Conservation (phyloP, 345 rosid species). For the Euclidium syriacum region DNA sequence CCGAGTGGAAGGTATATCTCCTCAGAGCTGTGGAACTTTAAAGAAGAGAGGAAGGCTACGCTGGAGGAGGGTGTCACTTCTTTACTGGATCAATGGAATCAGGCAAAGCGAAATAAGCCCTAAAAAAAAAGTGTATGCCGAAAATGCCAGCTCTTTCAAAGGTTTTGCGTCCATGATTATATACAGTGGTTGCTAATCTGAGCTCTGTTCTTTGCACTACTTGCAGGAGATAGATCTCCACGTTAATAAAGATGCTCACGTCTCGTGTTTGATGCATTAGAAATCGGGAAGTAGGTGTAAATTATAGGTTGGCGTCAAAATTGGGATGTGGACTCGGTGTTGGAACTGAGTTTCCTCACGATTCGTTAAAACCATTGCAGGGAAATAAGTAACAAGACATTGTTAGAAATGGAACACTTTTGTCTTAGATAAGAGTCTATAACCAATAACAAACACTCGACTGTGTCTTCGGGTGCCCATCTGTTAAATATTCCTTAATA, state of each 20-base stretch:
- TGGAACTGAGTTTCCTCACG: background rate
- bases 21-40: constrained; percentile 78
- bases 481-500: background rate
- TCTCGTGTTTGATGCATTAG: background rate
- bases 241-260: background rate
- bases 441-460: background rate
- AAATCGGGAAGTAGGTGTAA: constrained; percentile 3
- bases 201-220: background rate
- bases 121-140: no score
- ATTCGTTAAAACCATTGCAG: constrained; percentile 6
- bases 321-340: background rate
- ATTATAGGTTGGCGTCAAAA: background rate
- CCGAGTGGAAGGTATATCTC: constrained; percentile 85
- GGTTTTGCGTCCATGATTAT: background rate
- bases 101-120: constrained; percentile 29
- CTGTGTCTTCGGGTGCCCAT: background rate
- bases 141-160: background rate
- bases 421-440: background rate
- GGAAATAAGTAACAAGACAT: background rate
- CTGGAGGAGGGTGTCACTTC: constrained; percentile 57
- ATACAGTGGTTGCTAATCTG: background rate
- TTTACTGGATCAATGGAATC: constrained; percentile 51
- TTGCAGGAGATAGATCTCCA: constrained; percentile 1
- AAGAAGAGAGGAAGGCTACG: constrained; percentile 55
- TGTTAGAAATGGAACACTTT: background rate